Conservation (phyloP, 306 rosid species). For the Biancaea sappan region DNA sequence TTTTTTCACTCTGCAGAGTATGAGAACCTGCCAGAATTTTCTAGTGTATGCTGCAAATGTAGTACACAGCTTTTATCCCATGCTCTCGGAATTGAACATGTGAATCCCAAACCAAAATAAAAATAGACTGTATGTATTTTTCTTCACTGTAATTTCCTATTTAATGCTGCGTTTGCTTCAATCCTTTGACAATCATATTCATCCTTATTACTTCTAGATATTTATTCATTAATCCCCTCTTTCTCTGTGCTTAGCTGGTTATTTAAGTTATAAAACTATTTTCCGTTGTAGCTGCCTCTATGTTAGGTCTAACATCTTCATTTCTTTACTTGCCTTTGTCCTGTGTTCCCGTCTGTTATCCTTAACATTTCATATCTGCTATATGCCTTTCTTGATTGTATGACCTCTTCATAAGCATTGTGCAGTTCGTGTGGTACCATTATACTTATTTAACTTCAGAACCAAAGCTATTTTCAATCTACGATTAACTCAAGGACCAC, state of each 20-base stretch:
- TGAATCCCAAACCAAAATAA: neutral
- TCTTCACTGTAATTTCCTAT: neutral
- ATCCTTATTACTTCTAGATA: neutral
- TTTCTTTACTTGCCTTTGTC: neutral
- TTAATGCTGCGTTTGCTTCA: neutral
- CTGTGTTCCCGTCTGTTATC: neutral
- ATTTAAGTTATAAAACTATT: neutral
- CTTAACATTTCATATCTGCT: neutral
- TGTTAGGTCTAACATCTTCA: neutral
- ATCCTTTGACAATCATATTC: neutral
- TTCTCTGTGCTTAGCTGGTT: neutral
- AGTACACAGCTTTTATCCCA: neutral
- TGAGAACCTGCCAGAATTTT: neutral
- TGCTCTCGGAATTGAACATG: conserved; percentile 12
- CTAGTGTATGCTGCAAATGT: neutral
- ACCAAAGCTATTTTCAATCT: neutral
- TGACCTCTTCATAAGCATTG: neutral
- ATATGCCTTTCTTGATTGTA: neutral
- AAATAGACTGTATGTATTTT: neutral
- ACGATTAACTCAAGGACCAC: neutral
- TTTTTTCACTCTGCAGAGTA: conserved; percentile 8
- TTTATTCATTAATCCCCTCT: neutral
- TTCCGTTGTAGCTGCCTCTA: neutral
- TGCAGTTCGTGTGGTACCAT: neutral
- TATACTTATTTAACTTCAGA: neutral